Evolutionary conservation across 2,329 filamentous ascomycete species (phyloP).

Genomic region (Cordyceps fumosorosea): DNA sequence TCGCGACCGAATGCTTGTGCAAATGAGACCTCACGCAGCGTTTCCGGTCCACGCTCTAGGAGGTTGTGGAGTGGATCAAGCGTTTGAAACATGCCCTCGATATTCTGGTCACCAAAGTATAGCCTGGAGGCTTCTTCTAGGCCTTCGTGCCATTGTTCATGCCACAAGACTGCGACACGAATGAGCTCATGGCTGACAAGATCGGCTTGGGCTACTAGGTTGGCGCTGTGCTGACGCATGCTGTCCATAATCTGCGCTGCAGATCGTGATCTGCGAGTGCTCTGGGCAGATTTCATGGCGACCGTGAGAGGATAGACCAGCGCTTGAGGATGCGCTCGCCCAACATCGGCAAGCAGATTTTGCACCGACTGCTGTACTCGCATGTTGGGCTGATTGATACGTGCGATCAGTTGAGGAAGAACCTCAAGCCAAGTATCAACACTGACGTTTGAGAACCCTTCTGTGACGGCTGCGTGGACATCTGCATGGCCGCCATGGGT

Average conservation of each 20-base stretch:
- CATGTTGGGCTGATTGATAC: conserved; percentile 92
- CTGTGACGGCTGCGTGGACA: conserved; percentile 80
- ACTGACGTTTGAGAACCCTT: conserved; percentile 85
- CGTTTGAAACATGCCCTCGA: conserved; percentile 92
- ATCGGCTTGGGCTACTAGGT: conserved; percentile 90
- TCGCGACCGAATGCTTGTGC: conserved; percentile 95
- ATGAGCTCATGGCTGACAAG: conserved; percentile 95
- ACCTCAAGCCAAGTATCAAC: conserved; percentile 99
- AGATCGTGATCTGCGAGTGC: conserved; percentile 75
- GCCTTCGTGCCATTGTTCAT: conserved; percentile 98
- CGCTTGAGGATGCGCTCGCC: conserved; percentile 89
- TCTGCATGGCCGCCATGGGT: conserved; percentile 82
- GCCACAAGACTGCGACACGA: conserved; percentile 93
- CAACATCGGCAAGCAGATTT: conserved; percentile 85
- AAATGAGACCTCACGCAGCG: conserved; percentile 91
- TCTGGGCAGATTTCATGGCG: conserved; percentile 88
- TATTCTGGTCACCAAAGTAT: conserved; percentile 96
- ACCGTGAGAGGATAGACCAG: conserved; percentile 96
- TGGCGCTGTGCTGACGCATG: conserved; percentile 90
- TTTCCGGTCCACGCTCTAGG: conserved; percentile 86
- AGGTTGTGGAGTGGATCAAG: conserved; percentile 87
- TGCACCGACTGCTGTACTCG: conserved; percentile 87
- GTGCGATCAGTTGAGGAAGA: conserved; percentile 92
- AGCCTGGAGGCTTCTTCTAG: conserved; percentile 92
- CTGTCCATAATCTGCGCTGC: conserved; percentile 95